phyloP scores from a whole-genome alignment of 768 basidiomycete genomes.

The Trametes villosa region DNA sequence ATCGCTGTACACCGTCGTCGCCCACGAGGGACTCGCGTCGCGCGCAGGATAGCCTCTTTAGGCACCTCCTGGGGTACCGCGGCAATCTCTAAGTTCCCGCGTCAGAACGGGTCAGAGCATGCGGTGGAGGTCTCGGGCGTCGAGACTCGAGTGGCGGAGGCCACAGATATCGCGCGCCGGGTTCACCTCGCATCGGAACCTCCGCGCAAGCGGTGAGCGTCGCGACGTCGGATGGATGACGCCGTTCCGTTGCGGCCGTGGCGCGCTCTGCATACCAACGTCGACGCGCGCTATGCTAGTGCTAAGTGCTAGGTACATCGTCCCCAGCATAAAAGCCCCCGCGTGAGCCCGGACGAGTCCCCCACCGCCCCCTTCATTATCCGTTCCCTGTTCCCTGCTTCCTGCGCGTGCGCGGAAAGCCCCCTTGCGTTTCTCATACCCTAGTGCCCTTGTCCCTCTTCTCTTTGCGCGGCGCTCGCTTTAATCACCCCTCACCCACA shows the following conservation, averaged over 20 bases:
- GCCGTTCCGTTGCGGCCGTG: slow-evolving; percentile 5
- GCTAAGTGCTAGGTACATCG: too few species aligned
- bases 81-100: not conserved
- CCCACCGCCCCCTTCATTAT: not conserved
- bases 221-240: too few species aligned
- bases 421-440: not conserved
- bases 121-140: not conserved
- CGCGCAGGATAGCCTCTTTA: not conserved
- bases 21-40: not conserved
- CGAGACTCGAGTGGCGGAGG: not conserved
- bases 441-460: slow-evolving; percentile 1
- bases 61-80: not conserved
- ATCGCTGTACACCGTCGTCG: not conserved
- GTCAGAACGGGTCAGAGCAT: not conserved
- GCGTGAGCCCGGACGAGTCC: not conserved
- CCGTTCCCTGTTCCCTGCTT: not conserved
- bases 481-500: not conserved
- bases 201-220: not conserved
- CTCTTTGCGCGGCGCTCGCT: not conserved
- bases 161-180: not conserved
- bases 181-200: not conserved
- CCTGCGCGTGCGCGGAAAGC: slow-evolving; percentile 2
- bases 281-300: not conserved
- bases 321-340: slow-evolving; percentile 3
- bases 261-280: slow-evolving; percentile 4